Evolutionary conservation across 345 rosid species (phyloP).

Genomic region (Alliaria petiolata): DNA sequence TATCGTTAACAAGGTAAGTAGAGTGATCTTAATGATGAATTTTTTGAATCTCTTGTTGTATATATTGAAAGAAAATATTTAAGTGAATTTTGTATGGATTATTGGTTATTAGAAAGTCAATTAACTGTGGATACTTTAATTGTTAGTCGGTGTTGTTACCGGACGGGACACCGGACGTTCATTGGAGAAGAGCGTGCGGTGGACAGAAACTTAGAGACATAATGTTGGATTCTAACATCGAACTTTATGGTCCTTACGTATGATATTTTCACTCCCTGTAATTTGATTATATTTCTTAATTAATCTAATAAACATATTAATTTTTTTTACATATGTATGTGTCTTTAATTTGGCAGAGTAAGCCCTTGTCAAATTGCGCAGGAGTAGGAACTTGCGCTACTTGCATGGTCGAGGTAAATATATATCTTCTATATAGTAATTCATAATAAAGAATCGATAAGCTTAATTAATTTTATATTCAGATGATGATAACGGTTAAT

Average conservation of each 20-base stretch:
- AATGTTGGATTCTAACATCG: constrained; percentile 79
- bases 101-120: not conserved
- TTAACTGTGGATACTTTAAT: not conserved
- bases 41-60: not conserved
- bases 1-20: not conserved
- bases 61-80: not conserved
- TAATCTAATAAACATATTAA: not conserved
- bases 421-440: not conserved
- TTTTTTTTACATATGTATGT: too few relatives aligned
- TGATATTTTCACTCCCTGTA: constrained; percentile 10
- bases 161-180: constrained; percentile 87
- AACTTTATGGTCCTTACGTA: constrained; percentile 91
- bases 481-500: not conserved
- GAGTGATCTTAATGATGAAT: not conserved
- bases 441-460: not conserved
- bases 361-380: constrained; percentile 71
- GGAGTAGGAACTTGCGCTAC: constrained; percentile 94
- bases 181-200: constrained; percentile 60
- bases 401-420: constrained; percentile 79
- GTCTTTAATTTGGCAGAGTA: constrained; percentile 40
- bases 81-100: not conserved
- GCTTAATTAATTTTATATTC: not conserved
- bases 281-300: not conserved
- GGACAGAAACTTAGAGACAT: constrained; percentile 91
- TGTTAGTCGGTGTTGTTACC: constrained; percentile 82